Percentiles rank a stretch among this genome's conserved stretches.
Conservation (phyloP, 2,329 filamentous ascomycete species). For the Aspergillus candidus region DNA sequence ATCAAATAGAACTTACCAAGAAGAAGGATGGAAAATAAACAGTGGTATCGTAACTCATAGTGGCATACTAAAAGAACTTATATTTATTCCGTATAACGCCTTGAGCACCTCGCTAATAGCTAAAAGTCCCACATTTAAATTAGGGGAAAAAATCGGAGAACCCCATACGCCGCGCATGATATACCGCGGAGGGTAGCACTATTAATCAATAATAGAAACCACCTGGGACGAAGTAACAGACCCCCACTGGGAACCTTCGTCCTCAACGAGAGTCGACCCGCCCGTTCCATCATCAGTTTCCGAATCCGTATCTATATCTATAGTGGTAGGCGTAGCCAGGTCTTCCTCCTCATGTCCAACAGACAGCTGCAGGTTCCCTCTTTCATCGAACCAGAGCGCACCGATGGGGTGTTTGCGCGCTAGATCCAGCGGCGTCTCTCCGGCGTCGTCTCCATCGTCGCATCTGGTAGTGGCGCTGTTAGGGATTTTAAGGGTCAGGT, state of each 20-base stretch:
- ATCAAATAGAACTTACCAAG: no score
- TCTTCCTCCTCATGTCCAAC: not conserved
- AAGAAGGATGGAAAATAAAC: no score
- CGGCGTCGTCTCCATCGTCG: not conserved
- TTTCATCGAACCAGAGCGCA: slow-evolving; percentile 2
- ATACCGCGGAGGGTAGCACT: not conserved
- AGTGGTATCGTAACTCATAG: no score
- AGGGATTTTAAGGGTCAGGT: slow-evolving; percentile 14
- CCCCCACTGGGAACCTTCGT: slow-evolving; percentile 1
- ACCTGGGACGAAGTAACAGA: not conserved
- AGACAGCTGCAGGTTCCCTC: not conserved
- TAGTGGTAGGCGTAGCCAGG: not conserved
- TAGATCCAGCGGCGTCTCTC: not conserved
- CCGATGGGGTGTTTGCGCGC: not conserved
- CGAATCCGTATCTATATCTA: not conserved
- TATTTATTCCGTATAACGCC: no score
- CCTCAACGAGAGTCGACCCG: not conserved
- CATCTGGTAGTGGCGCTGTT: slow-evolving; percentile 2
- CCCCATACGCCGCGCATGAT: no score
- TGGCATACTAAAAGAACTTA: no score
- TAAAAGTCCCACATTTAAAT: no score
- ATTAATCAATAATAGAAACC: not conserved
- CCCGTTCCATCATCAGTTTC: slow-evolving; percentile 1
- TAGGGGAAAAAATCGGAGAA: no score
- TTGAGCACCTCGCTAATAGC: no score